phyloP scores from a whole-genome alignment of 129 eudicot species.

The Pittosporum tobira region DNA sequence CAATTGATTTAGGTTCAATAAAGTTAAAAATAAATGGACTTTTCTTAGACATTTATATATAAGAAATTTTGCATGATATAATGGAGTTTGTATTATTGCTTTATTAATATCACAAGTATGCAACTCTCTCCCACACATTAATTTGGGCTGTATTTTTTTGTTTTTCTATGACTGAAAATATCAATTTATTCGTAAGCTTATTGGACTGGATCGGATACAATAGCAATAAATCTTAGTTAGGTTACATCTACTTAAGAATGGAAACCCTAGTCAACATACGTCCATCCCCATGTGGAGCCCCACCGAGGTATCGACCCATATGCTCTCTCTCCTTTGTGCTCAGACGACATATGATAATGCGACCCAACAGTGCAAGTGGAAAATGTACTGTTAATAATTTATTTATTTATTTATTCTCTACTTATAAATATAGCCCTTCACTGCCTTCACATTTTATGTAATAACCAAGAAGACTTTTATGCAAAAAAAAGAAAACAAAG shows the following conservation, averaged over 20 bases:
- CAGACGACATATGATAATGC: constrained; percentile 13
- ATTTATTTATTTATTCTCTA: constrained; percentile 3
- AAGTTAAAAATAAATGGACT: too few relatives aligned
- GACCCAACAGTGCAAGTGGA: constrained; percentile 12
- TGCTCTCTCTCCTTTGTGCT: neutral
- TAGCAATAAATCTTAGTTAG: too few relatives aligned
- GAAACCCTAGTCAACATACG: constrained; percentile 12
- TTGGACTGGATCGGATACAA: too few relatives aligned
- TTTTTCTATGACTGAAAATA: too few relatives aligned
- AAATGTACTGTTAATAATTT: constrained; percentile 7
- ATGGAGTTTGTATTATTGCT: too few relatives aligned
- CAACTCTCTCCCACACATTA: too few relatives aligned
- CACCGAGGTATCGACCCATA: neutral
- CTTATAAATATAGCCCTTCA: constrained; percentile 12
- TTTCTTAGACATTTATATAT: too few relatives aligned
- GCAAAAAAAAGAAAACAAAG: neutral
- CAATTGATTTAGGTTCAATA: too few relatives aligned
- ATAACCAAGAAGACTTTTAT: constrained; percentile 12
- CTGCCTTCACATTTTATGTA: constrained; percentile 8
- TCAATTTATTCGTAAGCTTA: too few relatives aligned
- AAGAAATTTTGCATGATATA: too few relatives aligned
- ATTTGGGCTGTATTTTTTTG: too few relatives aligned
- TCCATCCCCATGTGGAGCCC: constrained; percentile 7
- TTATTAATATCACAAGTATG: too few relatives aligned
- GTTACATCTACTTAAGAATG: neutral